Percentiles rank a stretch among this genome's conserved stretches.
Conservation (phyloP, 495 filamentous ascomycete genomes). For the Chaetomidium leptoderma region DNA sequence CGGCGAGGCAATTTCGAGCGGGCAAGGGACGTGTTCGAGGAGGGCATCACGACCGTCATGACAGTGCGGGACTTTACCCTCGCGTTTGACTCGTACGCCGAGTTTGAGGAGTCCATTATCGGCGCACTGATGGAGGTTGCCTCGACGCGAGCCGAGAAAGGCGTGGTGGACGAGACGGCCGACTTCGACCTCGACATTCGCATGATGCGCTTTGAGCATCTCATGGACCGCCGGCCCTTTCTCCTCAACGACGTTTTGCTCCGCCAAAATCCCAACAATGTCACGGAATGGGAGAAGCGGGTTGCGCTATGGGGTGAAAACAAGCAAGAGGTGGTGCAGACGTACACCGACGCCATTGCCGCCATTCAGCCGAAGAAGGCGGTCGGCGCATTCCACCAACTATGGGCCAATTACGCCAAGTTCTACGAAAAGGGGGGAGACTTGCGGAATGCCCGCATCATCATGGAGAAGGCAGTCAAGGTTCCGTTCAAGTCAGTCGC, state of each 20-base stretch:
- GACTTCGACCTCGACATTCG: conserved; percentile 96
- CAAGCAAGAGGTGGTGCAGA: conserved; percentile 83
- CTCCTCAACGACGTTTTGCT: conserved; percentile 94
- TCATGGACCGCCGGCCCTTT: conserved; percentile 97
- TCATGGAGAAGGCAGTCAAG: conserved; percentile 96
- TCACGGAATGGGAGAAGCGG: conserved; percentile 94
- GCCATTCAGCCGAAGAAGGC: conserved; percentile 94
- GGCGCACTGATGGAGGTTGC: conserved; percentile 85
- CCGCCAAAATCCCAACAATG: conserved; percentile 94
- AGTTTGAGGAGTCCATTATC: conserved; percentile 97
- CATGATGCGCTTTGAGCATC: conserved; percentile 95
- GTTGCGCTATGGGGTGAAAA: conserved; percentile 95
- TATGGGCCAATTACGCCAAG: conserved; percentile 97
- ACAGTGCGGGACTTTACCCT: conserved; percentile 98
- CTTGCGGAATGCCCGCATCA: conserved; percentile 76
- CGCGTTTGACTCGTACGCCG: conserved; percentile 92
- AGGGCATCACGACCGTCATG: conserved; percentile 97
- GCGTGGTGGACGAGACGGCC: conserved; percentile 73
- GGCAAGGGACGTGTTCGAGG: conserved; percentile 90
- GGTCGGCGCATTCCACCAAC: conserved; percentile 84
- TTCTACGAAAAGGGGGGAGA: conserved; percentile 93
- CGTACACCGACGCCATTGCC: conserved; percentile 90
- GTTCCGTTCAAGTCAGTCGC: conserved; percentile 93
- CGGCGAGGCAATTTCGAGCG: conserved; percentile 84
- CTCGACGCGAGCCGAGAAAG: conserved; percentile 75